Evolutionary conservation across 1,139 yeast species (phyloP), one percentile per base, ranked within the genome.

Genomic region (Yamadazyma oceani): DNA sequence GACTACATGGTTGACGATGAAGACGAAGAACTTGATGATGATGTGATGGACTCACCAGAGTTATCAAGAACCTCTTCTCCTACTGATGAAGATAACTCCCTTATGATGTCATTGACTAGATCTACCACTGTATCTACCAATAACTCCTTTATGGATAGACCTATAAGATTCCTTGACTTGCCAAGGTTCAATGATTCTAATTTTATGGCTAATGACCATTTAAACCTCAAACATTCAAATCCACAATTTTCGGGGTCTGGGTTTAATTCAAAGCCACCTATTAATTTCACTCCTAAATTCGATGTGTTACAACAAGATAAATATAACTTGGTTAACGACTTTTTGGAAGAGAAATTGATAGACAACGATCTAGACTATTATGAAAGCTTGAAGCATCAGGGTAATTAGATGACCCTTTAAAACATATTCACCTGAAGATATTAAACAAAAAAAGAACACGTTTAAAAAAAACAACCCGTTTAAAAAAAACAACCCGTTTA

Each of bases 41-140:
- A 55, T 42, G 52, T 35, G 22, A 54, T 52, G 25, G 64, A 55
- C 28, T 53, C 59, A 21, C 58, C 62, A n/a, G 53, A 55, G 25
- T 60, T 69, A 35, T 65, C 73, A 13, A 53, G 75, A 36, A 67
- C 72, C 23, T 63, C 70, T 1, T 65, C 73, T 7, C 74, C 75
- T 5, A 54, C 55, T 11, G 70, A 64, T 38, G 50, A 55, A 13
- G 62, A 62, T 36, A 62, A 58, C 40, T 61, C 67, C 29, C 55
- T 69, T 38, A 68, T 69, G 74, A 51, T 65, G 29, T 50, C 69
- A 5, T 58, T 70, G 38, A 69, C 76, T 0, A 53, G 76, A 39
- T 65, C 73, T 8, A 69, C 75, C n/a, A 69, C 76, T 3, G 70
- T 68, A 2, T 62, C 69, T 3, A 59, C 66, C 17, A 42, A 57